Evolutionary conservation across 768 basidiomycete species (phyloP).

Genomic region (Naganishia vaughanmartiniae): DNA sequence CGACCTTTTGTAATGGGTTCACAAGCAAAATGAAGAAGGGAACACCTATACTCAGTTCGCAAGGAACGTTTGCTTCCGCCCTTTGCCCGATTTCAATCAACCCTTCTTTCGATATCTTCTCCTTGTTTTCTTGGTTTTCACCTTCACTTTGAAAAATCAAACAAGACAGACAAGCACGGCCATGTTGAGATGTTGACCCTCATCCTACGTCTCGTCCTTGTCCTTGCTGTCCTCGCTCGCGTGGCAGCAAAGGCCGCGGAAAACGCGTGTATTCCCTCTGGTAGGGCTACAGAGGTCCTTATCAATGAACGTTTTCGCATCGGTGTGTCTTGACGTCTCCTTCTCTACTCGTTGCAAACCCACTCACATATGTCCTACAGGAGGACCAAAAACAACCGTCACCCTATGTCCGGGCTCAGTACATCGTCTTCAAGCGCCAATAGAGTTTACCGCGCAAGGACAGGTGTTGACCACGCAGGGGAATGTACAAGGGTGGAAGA

Average conservation of each 20-base stretch:
- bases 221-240: background rate
- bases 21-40: too few species aligned
- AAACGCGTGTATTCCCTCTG: constrained; percentile 5
- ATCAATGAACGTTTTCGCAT: constrained; percentile 28
- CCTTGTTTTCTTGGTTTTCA: too few species aligned
- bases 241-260: background rate
- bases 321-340: background rate
- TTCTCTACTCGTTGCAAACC: background rate
- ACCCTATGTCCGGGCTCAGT: constrained; percentile 49
- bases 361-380: constrained; percentile 25
- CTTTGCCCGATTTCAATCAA: too few species aligned
- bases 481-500: constrained; percentile 41
- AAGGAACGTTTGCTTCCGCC: background rate
- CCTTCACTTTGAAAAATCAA: too few species aligned
- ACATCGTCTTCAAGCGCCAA: constrained; percentile 45
- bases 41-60: too few species aligned
- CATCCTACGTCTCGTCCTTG: background rate
- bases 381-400: constrained; percentile 46
- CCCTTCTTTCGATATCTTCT: too few species aligned
- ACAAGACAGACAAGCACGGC: too few species aligned
- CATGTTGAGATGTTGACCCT: background rate
- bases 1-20: too few species aligned
- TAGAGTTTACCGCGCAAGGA: constrained; percentile 46
- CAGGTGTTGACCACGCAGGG: constrained; percentile 51
- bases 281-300: constrained; percentile 14